Evolutionary conservation across 495 filamentous ascomycete genomes (phyloP), one percentile per base, ranked within the genome.

Genomic region (Daldinia grandis): DNA sequence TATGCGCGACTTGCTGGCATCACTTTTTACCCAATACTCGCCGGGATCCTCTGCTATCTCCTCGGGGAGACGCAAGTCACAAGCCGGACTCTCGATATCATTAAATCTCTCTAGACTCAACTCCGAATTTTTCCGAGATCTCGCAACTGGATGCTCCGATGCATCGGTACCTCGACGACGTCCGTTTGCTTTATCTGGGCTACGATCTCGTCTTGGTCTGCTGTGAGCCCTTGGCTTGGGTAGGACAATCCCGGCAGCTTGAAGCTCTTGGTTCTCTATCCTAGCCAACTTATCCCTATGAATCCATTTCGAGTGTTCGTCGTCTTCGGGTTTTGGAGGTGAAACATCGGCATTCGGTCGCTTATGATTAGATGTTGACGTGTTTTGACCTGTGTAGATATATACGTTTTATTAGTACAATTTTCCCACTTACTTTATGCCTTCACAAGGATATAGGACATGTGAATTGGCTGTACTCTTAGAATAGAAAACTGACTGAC

Each of bases 211-310:
- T 53, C 85, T 86, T 37, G 87, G 86, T 71, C 87, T 87, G 74
- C 88, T 92, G 33, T 80, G 74, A 47, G 83, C 80, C 50, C 90
- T 86, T 51, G 88, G 84, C 38, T 86, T 88, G 10, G 90, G 87
- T 25, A 94, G 82, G 37, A 88, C 80, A 64, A 95, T 88, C 7
- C 93, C 94, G 3, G 93, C 93, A 75, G 92, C 93, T 72, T 96
- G 92, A 68, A 98, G 83, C 78, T 99, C 95, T 78, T 93, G 87
- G 74, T 86, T 97, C 82, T 99, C 95, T 72, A 99, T 99, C 76
- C 88, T 86, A 33, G 93, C 94, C 51, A 99, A 80, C 80, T 98
- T 99, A 79, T 99, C 95, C 24, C 95, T 86, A 77, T 99, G 94
- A 64, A 99, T 98, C 95, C 95, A 98, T 77, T 90, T 88, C 53